Evolutionary conservation across 2,329 filamentous ascomycete species (phyloP).

Genomic region (Ceratocystiopsis sp.): DNA sequence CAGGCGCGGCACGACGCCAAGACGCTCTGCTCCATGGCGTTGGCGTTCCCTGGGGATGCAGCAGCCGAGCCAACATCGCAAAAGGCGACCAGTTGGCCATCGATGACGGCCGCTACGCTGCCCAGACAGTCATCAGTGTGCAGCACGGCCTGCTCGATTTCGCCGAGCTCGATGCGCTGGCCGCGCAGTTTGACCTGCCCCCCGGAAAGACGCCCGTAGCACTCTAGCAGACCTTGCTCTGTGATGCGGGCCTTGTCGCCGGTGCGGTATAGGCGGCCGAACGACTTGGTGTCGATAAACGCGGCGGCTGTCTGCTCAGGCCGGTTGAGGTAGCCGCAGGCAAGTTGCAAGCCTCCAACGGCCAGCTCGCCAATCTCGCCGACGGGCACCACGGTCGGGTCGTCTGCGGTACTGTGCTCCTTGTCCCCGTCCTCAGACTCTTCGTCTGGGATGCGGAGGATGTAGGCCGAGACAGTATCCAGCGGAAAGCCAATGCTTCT

Average conservation of each 20-base stretch:
- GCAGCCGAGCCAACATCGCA: slow-evolving; percentile 28
- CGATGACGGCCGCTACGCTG: slow-evolving; percentile 49
- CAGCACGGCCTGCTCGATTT: slow-evolving; percentile 54
- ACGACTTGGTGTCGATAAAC: slow-evolving; percentile 46
- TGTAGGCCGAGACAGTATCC: slow-evolving; percentile 62
- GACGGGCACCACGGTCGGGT: slow-evolving; percentile 32
- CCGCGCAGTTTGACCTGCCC: slow-evolving; percentile 80
- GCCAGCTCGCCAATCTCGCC: slow-evolving; percentile 66
- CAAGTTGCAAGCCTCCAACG: slow-evolving; percentile 65
- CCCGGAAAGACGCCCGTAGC: slow-evolving; percentile 59
- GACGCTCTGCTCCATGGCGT: slow-evolving; percentile 26
- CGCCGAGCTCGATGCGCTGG: slow-evolving; percentile 66
- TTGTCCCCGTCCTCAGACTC: background rate
- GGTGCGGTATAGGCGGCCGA: slow-evolving; percentile 63
- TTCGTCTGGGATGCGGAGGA: slow-evolving; percentile 34
- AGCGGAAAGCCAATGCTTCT: slow-evolving; percentile 63
- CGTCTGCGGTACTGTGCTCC: background rate
- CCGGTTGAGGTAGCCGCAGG: slow-evolving; percentile 66
- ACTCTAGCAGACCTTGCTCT: slow-evolving; percentile 57
- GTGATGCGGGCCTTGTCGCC: slow-evolving; percentile 65
- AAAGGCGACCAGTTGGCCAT: slow-evolving; percentile 57
- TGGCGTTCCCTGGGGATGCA: slow-evolving; percentile 3
- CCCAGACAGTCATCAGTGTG: slow-evolving; percentile 44
- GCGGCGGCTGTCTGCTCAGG: slow-evolving; percentile 54
- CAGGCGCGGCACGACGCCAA: slow-evolving; percentile 48